Percentiles rank a stretch among this genome's conserved stretches.
Evolutionary conservation across 2,329 filamentous ascomycete genomes (phyloP).

Genomic region (Bipolaris bicolor): DNA sequence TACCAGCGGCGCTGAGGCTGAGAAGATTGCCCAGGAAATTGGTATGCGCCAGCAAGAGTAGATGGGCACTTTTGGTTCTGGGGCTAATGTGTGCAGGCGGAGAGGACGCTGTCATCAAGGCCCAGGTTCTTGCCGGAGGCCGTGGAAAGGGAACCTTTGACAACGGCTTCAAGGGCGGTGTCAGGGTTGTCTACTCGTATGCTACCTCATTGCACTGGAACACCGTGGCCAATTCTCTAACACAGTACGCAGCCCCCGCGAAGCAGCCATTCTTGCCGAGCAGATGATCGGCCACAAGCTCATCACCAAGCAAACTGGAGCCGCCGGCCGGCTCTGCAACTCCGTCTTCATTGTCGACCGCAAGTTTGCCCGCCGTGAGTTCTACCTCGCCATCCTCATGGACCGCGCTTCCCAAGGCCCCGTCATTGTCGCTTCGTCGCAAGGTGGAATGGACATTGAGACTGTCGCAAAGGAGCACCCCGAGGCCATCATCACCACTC

Average conservation of each 20-base stretch:
- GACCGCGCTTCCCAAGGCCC: constrained; percentile 89
- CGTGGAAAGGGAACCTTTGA: constrained; percentile 98
- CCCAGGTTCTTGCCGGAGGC: constrained; percentile 95
- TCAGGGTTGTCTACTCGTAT: constrained; percentile 96
- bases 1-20: constrained; percentile 81
- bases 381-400: constrained; percentile 99
- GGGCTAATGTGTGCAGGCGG: constrained; percentile 58
- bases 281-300: constrained; percentile 99
- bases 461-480: constrained; percentile 97
- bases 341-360: constrained; percentile 99
- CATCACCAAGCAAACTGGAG: constrained; percentile 98
- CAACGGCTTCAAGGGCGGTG: constrained; percentile 98
- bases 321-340: constrained; percentile 90
- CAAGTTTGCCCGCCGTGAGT: constrained; percentile 98
- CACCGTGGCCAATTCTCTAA: constrained; percentile 16
- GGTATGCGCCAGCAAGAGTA: constrained; percentile 58
- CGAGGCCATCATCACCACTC: constrained; percentile 91
- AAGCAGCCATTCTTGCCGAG: constrained; percentile 95
- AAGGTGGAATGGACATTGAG: constrained; percentile 99
- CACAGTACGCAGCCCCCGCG: constrained; percentile 66
- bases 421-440: constrained; percentile 96
- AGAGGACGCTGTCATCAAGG: constrained; percentile 99
- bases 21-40: constrained; percentile 87
- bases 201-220: constrained; percentile 33
- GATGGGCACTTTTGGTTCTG: constrained; percentile 19